These are phyloP conservation scores for Trichoderma citrinoviride DNA, from an alignment of 2,329 filamentous ascomycete genomes.

Conservation along the genomic window DNA sequence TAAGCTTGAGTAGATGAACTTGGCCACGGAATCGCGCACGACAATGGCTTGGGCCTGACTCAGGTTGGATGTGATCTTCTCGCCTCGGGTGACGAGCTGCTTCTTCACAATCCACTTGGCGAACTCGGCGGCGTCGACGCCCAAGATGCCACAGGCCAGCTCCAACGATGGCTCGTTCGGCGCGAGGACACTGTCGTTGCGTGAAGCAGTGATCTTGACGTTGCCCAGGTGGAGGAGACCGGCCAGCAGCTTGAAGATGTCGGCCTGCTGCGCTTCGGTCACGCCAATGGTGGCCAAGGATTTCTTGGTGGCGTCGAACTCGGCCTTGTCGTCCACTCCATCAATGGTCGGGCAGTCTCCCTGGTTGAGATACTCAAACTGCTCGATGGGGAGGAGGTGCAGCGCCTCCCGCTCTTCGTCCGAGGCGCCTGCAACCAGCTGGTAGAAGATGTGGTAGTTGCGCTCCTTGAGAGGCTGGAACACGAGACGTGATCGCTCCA, in stretches of 20 bases:
- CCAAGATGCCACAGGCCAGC: slow-evolving; percentile 78
- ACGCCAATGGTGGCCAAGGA: slow-evolving; percentile 90
- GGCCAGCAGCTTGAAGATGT: slow-evolving; percentile 87
- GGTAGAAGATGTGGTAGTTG: slow-evolving; percentile 99
- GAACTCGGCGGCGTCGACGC: slow-evolving; percentile 82
- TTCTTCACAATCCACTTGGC: slow-evolving; percentile 99
- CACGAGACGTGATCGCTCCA: slow-evolving; percentile 92
- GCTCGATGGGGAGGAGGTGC: slow-evolving; percentile 74
- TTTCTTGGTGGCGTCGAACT: slow-evolving; percentile 83
- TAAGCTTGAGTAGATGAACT: slow-evolving; percentile 96
- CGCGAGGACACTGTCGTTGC: slow-evolving; percentile 81
- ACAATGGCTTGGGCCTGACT: slow-evolving; percentile 91
- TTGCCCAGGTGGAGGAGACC: slow-evolving; percentile 93
- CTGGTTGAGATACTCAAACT: slow-evolving; percentile 96
- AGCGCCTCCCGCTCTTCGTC: slow-evolving; percentile 79
- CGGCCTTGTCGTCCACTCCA: slow-evolving; percentile 91
- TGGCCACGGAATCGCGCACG: slow-evolving; percentile 94
- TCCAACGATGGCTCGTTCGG: slow-evolving; percentile 78
- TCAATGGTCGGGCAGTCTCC: slow-evolving; percentile 88
- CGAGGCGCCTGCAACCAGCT: slow-evolving; percentile 88
- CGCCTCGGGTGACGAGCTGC: slow-evolving; percentile 90
- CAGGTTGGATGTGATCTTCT: slow-evolving; percentile 96
- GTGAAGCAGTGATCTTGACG: slow-evolving; percentile 88
- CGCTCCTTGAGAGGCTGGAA: slow-evolving; percentile 97
- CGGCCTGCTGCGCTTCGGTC: slow-evolving; percentile 65